phyloP scores from a whole-genome alignment of 1,284 basidiomycete species.

The Ganoderma lingzhi region DNA sequence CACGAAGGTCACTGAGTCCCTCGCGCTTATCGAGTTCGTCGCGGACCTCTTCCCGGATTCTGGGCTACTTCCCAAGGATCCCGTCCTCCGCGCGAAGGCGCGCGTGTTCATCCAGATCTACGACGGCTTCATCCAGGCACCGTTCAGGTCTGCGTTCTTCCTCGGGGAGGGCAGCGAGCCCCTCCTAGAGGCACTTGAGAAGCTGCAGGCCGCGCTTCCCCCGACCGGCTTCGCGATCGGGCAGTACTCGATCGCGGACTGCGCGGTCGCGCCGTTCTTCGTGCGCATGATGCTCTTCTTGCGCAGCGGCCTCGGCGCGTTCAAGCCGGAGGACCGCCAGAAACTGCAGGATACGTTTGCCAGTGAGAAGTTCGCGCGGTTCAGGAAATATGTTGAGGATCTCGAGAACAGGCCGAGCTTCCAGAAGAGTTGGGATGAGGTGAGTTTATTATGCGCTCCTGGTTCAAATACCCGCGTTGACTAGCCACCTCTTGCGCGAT shows the following conservation, averaged over 20 bases:
- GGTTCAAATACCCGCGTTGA: no score
- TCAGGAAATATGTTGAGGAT: slow-evolving; percentile 40
- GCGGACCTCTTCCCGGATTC: slow-evolving; percentile 11
- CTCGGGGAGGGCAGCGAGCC: not conserved
- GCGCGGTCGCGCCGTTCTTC: slow-evolving; percentile 15
- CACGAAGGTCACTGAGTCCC: slow-evolving; percentile 11
- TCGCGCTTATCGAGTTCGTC: slow-evolving; percentile 9
- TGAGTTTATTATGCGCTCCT: slow-evolving; percentile 13
- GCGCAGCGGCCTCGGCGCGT: slow-evolving; percentile 42
- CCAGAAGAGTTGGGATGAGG: slow-evolving; percentile 43
- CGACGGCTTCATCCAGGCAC: slow-evolving; percentile 23
- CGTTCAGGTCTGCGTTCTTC: not conserved
- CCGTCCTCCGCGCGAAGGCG: slow-evolving; percentile 4
- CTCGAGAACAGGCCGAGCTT: slow-evolving; percentile 43
- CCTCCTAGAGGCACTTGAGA: slow-evolving; percentile 11
- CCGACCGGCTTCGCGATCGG: slow-evolving; percentile 21
- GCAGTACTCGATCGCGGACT: slow-evolving; percentile 19
- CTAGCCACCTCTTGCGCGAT: not conserved
- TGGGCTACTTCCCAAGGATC: slow-evolving; percentile 1
- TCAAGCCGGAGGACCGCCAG: slow-evolving; percentile 38
- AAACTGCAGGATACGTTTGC: slow-evolving; percentile 38
- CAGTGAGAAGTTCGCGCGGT: slow-evolving; percentile 41
- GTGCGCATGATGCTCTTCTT: slow-evolving; percentile 39
- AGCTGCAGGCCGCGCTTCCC: slow-evolving; percentile 16
- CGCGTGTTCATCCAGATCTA: slow-evolving; percentile 20